A percentile compares a stretch with the other conserved stretches of the same genome.
Conservation (phyloP, 1,284 basidiomycete species). For the Agaricales sp. region DNA sequence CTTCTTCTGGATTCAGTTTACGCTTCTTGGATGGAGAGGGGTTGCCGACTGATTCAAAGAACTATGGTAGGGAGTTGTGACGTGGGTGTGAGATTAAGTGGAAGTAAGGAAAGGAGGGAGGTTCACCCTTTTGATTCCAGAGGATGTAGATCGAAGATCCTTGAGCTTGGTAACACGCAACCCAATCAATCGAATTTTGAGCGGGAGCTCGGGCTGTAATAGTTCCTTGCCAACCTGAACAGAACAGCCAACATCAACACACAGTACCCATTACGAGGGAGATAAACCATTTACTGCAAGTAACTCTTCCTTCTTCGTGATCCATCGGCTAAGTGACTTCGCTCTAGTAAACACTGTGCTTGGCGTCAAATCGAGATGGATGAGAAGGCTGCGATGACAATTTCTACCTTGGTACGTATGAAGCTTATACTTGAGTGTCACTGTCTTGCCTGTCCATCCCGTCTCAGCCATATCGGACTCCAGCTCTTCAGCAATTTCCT, state of each 20-base stretch:
- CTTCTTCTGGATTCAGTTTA: slow-evolving; percentile 17
- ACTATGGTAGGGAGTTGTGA: slow-evolving; percentile 26
- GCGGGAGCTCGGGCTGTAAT: slow-evolving; percentile 68
- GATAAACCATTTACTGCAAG: slow-evolving; percentile 42
- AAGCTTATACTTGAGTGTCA: slow-evolving; percentile 75
- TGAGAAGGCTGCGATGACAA: slow-evolving; percentile 2
- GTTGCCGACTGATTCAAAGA: slow-evolving; percentile 35
- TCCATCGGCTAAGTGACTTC: slow-evolving; percentile 66
- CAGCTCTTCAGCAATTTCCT: slow-evolving; percentile 72
- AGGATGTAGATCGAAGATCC: slow-evolving; percentile 50
- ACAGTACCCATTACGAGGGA: slow-evolving; percentile 6
- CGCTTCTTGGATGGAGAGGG: slow-evolving; percentile 29
- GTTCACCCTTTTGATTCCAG: slow-evolving; percentile 56
- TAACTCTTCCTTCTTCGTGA: slow-evolving; percentile 72
- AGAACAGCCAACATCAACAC: slow-evolving; percentile 4
- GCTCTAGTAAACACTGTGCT: slow-evolving; percentile 69
- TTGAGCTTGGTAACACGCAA: slow-evolving; percentile 78
- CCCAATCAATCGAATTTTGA: slow-evolving; percentile 73
- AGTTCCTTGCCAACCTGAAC: slow-evolving; percentile 70
- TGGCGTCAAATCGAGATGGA: background rate
- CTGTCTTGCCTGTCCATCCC: slow-evolving; percentile 68
- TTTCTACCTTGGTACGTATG: slow-evolving; percentile 64
- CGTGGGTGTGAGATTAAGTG: no score
- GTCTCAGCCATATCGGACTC: slow-evolving; percentile 63
- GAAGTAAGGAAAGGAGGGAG: slow-evolving; percentile 1